Evolutionary conservation across 2,329 filamentous ascomycete species (phyloP).

Genomic region (Claviceps paspali): DNA sequence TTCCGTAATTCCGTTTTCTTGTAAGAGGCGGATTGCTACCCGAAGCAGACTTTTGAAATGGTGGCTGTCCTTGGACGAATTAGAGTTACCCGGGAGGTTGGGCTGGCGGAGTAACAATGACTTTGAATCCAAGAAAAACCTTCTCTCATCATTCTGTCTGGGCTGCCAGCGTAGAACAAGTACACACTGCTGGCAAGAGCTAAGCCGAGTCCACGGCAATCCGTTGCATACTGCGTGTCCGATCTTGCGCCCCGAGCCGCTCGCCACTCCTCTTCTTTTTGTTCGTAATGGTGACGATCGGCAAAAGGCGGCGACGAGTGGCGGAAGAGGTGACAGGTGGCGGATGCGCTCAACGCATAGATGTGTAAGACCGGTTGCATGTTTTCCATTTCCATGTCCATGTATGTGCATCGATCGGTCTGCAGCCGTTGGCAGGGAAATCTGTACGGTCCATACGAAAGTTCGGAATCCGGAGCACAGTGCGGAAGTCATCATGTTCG

Average conservation of each 20-base stretch:
- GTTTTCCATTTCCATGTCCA: neutral
- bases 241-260: too few relatives aligned
- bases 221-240: too few relatives aligned
- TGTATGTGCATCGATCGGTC: neutral
- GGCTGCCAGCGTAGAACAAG: too few relatives aligned
- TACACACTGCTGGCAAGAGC: too few relatives aligned
- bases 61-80: neutral
- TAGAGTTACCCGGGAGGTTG: neutral
- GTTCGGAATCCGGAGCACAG: neutral
- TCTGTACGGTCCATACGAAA: too few relatives aligned
- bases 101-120: neutral
- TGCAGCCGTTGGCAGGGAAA: too few relatives aligned
- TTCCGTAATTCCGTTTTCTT: too few relatives aligned
- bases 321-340: neutral
- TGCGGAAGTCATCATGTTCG: too few relatives aligned
- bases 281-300: neutral
- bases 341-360: neutral
- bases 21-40: neutral
- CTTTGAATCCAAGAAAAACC: neutral
- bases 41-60: neutral
- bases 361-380: neutral
- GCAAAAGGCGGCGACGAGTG: neutral
- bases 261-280: too few relatives aligned
- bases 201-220: too few relatives aligned
- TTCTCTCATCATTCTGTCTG: too few relatives aligned